phyloP scores from a whole-genome alignment of 305 asterid genomes.

The Coffea humblotiana region DNA sequence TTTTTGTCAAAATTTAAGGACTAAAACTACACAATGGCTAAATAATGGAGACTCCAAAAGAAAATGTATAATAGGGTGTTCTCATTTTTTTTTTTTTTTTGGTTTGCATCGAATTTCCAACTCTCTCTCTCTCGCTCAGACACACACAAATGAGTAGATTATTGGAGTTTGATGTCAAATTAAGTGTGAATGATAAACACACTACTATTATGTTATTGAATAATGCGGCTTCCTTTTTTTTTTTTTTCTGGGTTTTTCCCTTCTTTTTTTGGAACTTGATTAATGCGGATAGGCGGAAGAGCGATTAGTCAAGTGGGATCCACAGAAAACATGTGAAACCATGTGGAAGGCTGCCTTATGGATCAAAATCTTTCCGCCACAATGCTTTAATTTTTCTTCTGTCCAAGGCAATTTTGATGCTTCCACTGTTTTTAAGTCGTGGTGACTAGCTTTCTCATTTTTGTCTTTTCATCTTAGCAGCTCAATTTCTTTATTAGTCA shows the following conservation, averaged over 20 bases:
- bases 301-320: constrained; percentile 16
- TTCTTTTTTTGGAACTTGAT: neutral
- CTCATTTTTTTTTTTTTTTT: too few relatives aligned
- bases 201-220: neutral
- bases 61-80: too few relatives aligned
- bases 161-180: too few relatives aligned
- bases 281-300: neutral
- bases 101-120: too few relatives aligned
- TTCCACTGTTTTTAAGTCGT: neutral
- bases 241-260: neutral
- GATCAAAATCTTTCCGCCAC: neutral
- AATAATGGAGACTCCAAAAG: too few relatives aligned
- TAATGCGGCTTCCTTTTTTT: neutral
- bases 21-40: too few relatives aligned
- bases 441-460: neutral
- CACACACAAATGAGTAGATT: too few relatives aligned
- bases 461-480: neutral
- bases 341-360: constrained; percentile 14
- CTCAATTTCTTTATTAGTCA: too few relatives aligned
- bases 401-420: constrained; percentile 17
- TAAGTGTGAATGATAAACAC: too few relatives aligned
- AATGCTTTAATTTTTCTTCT: constrained; percentile 11
- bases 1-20: too few relatives aligned
- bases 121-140: too few relatives aligned
- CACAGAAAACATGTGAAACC: constrained; percentile 21